Evolutionary conservation across 164 flowering plant species (phyloP), one percentile per base, ranked within the genome.

Genomic region (Nymphaea thermarum): DNA sequence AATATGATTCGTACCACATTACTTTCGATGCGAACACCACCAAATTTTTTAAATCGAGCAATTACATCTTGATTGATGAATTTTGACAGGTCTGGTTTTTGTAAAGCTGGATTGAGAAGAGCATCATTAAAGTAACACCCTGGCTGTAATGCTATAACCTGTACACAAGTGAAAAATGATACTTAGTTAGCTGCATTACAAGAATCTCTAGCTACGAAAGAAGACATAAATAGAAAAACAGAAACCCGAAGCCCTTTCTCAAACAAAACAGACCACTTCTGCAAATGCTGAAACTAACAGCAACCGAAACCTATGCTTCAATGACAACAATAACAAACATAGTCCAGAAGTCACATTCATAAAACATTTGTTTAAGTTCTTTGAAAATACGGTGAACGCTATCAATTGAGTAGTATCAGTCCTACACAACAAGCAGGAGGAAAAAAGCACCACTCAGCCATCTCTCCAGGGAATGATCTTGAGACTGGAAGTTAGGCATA

Each of bases 21-120:
- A 43, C 70, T 68, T 62, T 68, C 65, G 63, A 68, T 68, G 51
- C 70, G 65, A 62, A 68, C 70, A 7, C 70, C 70, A 47, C 70
- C 70, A 68, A 68, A 68, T 68, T 44, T 42, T 57, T 36, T 61
- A 44, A 68, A 68, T 43, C 70, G 43, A 60, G 70, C 42, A 61
- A 68, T 60, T 17, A 36, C 65, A 3, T 63, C 65, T 60, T 57
- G 18, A 61, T 61, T 68, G 55, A 68, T 61, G 65, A 68, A 68
- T 25, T 44, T 62, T 12, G 70, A 60, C 57, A 7, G 12, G 65
- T 44, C 60, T 42, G 65, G 70, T 60, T 68, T 11, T 18, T 60
- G 55, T 65, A 43, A 4, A 44, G 70, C 70, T 68, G 64, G 57
- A 4, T 25, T 68, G 41, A 68, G 65, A 14, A 68, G 65, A 68